Evolutionary conservation across 2,329 filamentous ascomycete species (phyloP), one percentile per base, ranked within the genome.

Genomic region (Claviceps arundinis): DNA sequence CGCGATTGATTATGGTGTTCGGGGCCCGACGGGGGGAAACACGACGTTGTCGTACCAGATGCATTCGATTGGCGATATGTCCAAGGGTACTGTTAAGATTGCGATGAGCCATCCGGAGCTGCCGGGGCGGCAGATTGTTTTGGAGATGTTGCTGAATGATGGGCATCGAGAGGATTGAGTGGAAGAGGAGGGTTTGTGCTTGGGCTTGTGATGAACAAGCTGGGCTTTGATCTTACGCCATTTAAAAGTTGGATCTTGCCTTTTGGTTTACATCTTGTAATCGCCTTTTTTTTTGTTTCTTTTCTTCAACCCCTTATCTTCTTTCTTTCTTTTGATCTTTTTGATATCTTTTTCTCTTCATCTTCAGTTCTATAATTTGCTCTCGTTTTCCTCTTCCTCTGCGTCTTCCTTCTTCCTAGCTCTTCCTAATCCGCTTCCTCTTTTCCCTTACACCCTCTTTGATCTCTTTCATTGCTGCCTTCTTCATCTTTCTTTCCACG

Each of bases 41-140:
- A 70, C 70, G 1, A 55, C 64, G 11, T 62, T 63, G 50, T 57
- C 64, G 58, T 52, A 69, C 62, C 50, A 66, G 48, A 54, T 58
- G 4, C 62, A 64, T 4, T 66, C 60, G 65, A 69, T 56, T 53
- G 71, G 60, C 48, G 71, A 73, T 51, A 74, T 71, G 54, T 77
- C 75, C 42, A 80, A 83, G 58, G 80, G 87, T 51, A 95, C 87
- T 1, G 84, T 97, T 61, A 98, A 98, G 78, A 81, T 98, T 59
- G 85, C 84, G 61, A 90, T 98, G 87, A 87, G 89, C 63, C 93
- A 98, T 71, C 93, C 93, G 0, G 87, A 95, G 69, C 75, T 86
- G 56, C 80, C 88, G 54, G 82, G 86, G 50, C 84, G 82, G 62
- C 90, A 96, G 72, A 82, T 98, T 58, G 83, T 98, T 56, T 74